Evolutionary conservation across 2,329 filamentous ascomycete genomes (phyloP), one percentile per base, ranked within the genome.

Genomic region (Clarireedia homoeocarpa): DNA sequence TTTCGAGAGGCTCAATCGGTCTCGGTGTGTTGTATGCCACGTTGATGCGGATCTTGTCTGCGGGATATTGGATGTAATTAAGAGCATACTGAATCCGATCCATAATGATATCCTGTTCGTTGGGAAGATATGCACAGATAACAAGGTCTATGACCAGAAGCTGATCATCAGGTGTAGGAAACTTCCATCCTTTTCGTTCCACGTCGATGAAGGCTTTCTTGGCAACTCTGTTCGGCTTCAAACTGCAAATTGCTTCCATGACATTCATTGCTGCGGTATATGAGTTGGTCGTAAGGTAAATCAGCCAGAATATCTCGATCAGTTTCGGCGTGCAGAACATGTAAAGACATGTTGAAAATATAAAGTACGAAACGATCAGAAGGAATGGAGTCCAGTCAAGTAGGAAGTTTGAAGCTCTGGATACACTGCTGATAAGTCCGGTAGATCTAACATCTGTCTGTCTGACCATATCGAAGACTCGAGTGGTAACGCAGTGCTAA

Each of bases 61-160:
- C 64, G 1, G 75, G 74, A 52, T 77, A 77, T 7, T 72, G 66
- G 23, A 77, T 70, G 58, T 76, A 72, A 55, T 77, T 71, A 40
- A 77, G 65, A 3, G 73, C 73, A 59, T 77, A 77, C 26, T 73
- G 65, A 14, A 74, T 70, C 7, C 75, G 72, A 48, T 75, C 74
- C 63, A 75, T 70, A 60, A 77, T 75, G 52, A 77, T 77, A 51
- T 77, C 74, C 62, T 75, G 68, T 62, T 77, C 75, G 56, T 77
- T 77, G 5, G 75, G 75, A n/a, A 77, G 67, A 59, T 77, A 77
- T 14, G 75, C 75, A 2, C 77, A 75, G 53, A 77, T 75, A 53
- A 77, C 67, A 42, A 77, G 65, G 58, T 77, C 75, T 17, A 77
- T 67, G 26, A 73, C 70, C 1, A 70, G 70, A 2, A 77, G 66